Evolutionary conservation across 805 yeast species (phyloP), one percentile per base, ranked within the genome.

Genomic region (Scheffersomyces lignosus): DNA sequence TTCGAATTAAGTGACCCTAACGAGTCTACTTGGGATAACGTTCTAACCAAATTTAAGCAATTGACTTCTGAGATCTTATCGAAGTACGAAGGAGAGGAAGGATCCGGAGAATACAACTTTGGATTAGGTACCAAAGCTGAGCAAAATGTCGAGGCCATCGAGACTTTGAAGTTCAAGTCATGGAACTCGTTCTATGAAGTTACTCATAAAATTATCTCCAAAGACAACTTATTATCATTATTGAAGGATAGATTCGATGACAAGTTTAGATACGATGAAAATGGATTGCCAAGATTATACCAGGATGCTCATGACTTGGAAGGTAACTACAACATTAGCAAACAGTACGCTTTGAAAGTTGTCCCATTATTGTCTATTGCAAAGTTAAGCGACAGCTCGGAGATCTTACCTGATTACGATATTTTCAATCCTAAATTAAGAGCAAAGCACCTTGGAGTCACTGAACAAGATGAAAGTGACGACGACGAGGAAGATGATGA

Each of bases 241-340:
- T 61, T 91, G 54, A 80, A 87, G 54, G 95, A 87, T 41, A 68
- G 78, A 40, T 91, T 93, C 64, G 97, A 91, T 49, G 87, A 81
- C 39, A 68, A 62, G 29, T 91, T 93, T 66, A 73, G 91, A 49
- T 93, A 85, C 56, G 96, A 89, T 57, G 81, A 75, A 24, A 75
- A 81, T 42, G 95, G 90, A 3, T 61, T 87, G 18, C 99, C 99
- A 10, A 74, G 80, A 26, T 69, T 90, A 22, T 91, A 95, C 86
- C 80, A 77, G 46, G 81, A 79, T 37, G 75, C 82, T 20, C 71
- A 70, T 28, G 95, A 90, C 48, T 76, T 93, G 40, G 95, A 89
- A 38, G 58, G 59, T 2, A 74, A 75, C 13, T 91, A 79, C 52
- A 68, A 71, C 26, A 61, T 66, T 13, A 83, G 97, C 2, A 80